Base-by-base conservation (phyloP, 1,284 basidiomycete genomes). In the Earliella scabrosa region DNA sequence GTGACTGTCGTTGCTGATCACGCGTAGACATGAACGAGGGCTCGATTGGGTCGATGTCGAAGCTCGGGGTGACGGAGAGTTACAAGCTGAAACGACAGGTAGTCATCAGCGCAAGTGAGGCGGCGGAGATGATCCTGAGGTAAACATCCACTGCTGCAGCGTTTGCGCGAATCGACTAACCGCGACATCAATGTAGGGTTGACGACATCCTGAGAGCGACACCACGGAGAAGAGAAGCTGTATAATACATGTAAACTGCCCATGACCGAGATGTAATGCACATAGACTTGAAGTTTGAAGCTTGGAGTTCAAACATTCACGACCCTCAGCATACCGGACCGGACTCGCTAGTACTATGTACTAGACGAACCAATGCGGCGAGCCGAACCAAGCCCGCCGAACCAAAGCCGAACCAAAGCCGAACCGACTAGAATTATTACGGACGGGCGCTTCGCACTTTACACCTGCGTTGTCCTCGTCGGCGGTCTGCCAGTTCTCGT, bases 21-120 rank as follows among this genome's bases (percentile, higher is more conserved):
- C n/a, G n/a, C n/a, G n/a, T 68, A 92, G 95, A 98, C 72, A 94
- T 99, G 91, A 86, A 95, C 47, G 70, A 85, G 32, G 97, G 93
- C 10, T 77, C 78, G 2, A 87, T 99, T 49, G 94, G 85, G 0
- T 95, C 93, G 13, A 99, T 99, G 97, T 82, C 76, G 65, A 76
- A 87, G 50, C 79, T 95, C 5, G 97, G 97, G 36, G 77, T 99
- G 38, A 97, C 95, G 0, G 97, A 99, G 77, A 95, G 92, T 66
- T 99, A 95, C 78, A 99, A 99, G 80, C 81, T 99, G 61, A 99
- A 99, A 79, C 81, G 90, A 41, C 96, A 98, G 75, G 96, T 99
- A 0, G 90, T 99, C 3, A 77, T 93, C 50, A 95, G 92, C 66
- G 96, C 97, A 1, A 95, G 88, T 60, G 97, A 99, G 73, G 97